Base-by-base conservation (phyloP, 2,329 filamentous ascomycete species). In the Penicillium sp. region DNA sequence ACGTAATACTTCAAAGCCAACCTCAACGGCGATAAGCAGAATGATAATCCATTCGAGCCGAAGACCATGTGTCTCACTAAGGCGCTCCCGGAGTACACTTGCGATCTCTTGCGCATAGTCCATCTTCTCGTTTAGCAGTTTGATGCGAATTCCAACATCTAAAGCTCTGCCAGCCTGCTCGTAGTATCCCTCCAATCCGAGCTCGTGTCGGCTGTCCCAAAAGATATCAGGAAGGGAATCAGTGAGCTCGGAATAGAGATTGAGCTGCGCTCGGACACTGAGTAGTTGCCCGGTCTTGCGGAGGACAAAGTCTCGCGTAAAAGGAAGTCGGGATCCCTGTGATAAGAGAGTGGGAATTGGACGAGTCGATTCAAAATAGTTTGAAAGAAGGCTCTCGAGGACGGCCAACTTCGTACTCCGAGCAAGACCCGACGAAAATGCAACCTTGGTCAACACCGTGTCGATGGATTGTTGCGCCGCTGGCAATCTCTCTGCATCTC, bases 61-160 rank as follows among this genome's bases (percentile, higher is more conserved):
- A 30, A 92, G 85, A 16, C 90, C 89, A 69, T 97, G 91, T 71
- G 90, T 91, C 78, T 97, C 92, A 69, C 89, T 95, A 53, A 95
- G 81, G 70, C 92, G 87, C 73, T 97, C 91, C 55, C 94, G 82
- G 58, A 97, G 77, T 16, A 97, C 92, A 50, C 82, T 90, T 7
- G 94, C 91, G 71, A 97, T 97, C 73, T 97, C 93, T 68, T 94
- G 90, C 1, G 93, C 94, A 72, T 99, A 97, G 69, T 96, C 93
- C 84, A 99, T 95, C 78, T 96, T 96, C 77, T 96, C 90, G 72
- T 99, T 99, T 64, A 97, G 77, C 17, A 90, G 87, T 67, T 89
- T 90, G 76, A 97, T 97, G 48, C 94, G 84, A 26, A 94, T 90
- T 33, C 90, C 89, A 25, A 97, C 92, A 73, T 97, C 94, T 35